phyloP scores from a whole-genome alignment of 73 alveolate genomes.

The Symbiodinium pilosum region DNA sequence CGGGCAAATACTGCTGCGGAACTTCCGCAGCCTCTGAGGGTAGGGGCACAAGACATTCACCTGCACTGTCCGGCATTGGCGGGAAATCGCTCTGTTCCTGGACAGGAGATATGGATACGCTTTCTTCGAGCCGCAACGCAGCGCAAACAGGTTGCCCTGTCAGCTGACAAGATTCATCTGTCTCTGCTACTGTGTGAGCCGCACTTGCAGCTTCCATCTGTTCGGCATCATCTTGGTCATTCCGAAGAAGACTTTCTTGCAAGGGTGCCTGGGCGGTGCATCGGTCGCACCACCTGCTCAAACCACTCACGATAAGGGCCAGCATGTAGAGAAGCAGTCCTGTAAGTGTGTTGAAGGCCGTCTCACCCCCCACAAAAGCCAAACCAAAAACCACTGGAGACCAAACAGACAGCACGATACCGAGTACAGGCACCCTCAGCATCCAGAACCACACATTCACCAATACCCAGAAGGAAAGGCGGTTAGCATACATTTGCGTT shows the following conservation, averaged over 20 bases:
- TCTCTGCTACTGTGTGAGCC: too few species aligned
- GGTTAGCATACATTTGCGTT: constrained; percentile 63
- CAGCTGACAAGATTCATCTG: too few species aligned
- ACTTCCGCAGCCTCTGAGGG: too few species aligned
- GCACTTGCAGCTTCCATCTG: too few species aligned
- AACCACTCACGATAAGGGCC: neutral
- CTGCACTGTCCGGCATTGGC: too few species aligned
- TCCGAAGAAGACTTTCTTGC: neutral
- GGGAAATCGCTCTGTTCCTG: too few species aligned
- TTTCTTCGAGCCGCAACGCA: too few species aligned
- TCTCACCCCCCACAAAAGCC: constrained; percentile 85
- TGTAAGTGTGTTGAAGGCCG: neutral
- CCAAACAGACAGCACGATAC: constrained; percentile 30
- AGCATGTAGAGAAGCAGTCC: neutral
- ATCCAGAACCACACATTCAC: constrained; percentile 55
- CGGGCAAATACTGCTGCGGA: too few species aligned
- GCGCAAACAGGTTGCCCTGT: too few species aligned
- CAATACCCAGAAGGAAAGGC: constrained; percentile 73
- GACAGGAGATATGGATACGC: too few species aligned
- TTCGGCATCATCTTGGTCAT: neutral
- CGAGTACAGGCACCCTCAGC: constrained; percentile 38
- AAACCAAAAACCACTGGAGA: constrained; percentile 63
- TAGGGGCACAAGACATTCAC: too few species aligned
- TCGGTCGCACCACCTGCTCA: neutral
- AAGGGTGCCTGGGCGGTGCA: neutral